phyloP scores from a whole-genome alignment of 371 early-diverging fungal genomes.

The Mortierella sp. region DNA sequence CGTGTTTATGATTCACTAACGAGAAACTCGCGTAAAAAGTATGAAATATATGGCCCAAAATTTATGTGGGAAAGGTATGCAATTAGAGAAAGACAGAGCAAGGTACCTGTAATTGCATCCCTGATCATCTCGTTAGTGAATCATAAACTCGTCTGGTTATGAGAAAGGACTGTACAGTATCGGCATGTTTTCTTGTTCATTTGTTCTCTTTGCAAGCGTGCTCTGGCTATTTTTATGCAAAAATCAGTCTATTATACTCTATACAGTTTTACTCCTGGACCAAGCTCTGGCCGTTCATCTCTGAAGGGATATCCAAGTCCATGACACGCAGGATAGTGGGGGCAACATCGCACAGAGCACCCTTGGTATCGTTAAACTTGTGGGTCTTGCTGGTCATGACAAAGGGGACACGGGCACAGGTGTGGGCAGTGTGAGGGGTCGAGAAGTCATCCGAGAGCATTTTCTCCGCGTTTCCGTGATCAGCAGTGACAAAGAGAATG shows the following conservation, averaged over 20 bases:
- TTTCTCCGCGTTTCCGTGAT: slow-evolving; percentile 99
- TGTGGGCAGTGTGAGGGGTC: slow-evolving; percentile 97
- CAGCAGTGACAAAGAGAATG: slow-evolving; percentile 96
- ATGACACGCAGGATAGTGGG: slow-evolving; percentile 96
- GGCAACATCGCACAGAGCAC: slow-evolving; percentile 97
- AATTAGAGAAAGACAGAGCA: too few species aligned
- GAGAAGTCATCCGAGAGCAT: slow-evolving; percentile 92
- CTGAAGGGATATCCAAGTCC: slow-evolving; percentile 93
- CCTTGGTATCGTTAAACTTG: slow-evolving; percentile 68
- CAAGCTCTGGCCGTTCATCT: slow-evolving; percentile 92
- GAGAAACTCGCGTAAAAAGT: too few species aligned
- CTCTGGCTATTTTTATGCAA: too few species aligned
- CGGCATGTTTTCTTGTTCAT: background rate
- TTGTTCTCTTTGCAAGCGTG: background rate
- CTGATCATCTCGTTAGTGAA: too few species aligned
- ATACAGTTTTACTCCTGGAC: slow-evolving; percentile 29
- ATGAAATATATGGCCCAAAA: too few species aligned
- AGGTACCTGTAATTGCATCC: too few species aligned
- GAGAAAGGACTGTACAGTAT: too few species aligned
- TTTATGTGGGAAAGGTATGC: too few species aligned
- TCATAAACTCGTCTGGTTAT: too few species aligned
- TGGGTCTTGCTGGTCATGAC: slow-evolving; percentile 77
- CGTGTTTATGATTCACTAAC: too few species aligned
- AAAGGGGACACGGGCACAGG: slow-evolving; percentile 93
- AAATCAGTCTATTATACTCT: background rate